Evolutionary conservation across 129 eudicot genomes (phyloP), one percentile per base, ranked within the genome.

Genomic region (Chrysanthemum seticuspe): DNA sequence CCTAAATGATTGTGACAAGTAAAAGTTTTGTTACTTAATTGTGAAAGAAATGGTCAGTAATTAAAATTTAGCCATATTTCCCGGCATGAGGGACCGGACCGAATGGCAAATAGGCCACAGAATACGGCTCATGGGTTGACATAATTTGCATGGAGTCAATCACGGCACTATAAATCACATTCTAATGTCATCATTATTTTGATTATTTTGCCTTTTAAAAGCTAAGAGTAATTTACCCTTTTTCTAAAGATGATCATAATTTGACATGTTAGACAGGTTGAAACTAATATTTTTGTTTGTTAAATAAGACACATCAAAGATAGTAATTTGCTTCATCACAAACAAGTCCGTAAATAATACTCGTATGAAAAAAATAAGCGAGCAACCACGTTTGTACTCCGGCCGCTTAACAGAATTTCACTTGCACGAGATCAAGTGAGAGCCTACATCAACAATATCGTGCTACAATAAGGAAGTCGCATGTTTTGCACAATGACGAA

Each of bases 51-150:
- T 2, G 31, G 57, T 40, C 3, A 27, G 31, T 55, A 3, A 18
- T 40, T 75, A 2, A 25, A 74, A 70, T 31, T 69, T 51, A 61
- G 50, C 29, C 76, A 62, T 69, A n/a, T 70, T 4, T 51, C 6
- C 59, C 72, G 76, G 71, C n/a, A 58, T 60, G 71, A 61, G 69
- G 79, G 75, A 57, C 75, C 66, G 75, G 75, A 71, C 54, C 71
- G 71, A 62, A 74, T 62, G 18, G 48, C 56, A 69, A 56, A 77
- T 51, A 50, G 65, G 65, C 76, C 76, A 77, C 63, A 44, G 16
- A 76, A 77, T 70, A 71, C 76, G 76, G 71, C 68, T 65, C 71
- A 77, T 1, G 31, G 29, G 66, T 71, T 78, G 81, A 78, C 81
- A 62, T 62, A 54, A 40, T 27, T 0, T 7, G 29, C 34, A 49